phyloP scores from a whole-genome alignment of 2,329 filamentous ascomycete genomes.

The Cladosporium sp. region DNA sequence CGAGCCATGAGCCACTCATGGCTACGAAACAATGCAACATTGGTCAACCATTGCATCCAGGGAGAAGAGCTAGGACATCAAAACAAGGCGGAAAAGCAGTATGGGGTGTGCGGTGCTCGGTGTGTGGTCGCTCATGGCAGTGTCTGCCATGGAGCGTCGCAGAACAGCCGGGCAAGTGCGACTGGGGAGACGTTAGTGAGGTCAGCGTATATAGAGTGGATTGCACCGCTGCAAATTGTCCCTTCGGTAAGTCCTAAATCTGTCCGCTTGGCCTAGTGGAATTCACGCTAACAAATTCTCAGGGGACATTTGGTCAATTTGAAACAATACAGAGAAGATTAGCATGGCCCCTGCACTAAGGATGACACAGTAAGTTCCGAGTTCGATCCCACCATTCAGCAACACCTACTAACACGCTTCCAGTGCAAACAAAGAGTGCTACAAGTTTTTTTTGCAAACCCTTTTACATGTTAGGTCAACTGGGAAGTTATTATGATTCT shows the following conservation, averaged over 20 bases:
- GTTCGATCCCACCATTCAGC: no score
- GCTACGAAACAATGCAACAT: no score
- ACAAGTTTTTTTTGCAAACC: constrained; percentile 61
- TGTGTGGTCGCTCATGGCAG: not conserved
- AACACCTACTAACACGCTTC: not conserved
- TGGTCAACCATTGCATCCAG: not conserved
- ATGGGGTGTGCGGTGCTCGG: not conserved
- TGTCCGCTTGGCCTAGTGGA: not conserved
- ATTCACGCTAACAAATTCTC: constrained; percentile 2
- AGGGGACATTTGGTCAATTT: constrained; percentile 20
- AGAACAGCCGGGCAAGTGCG: not conserved
- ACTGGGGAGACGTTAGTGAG: not conserved
- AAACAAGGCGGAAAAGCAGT: not conserved
- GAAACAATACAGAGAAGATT: constrained; percentile 51
- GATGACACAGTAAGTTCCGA: constrained; percentile 67
- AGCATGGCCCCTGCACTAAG: constrained; percentile 73
- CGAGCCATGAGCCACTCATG: no score
- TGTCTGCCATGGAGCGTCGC: not conserved
- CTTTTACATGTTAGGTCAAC: not conserved
- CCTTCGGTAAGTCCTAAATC: constrained; percentile 4
- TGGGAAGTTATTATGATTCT: not conserved
- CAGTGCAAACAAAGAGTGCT: constrained; percentile 74
- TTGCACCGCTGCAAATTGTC: constrained; percentile 1
- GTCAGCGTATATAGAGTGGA: not conserved
- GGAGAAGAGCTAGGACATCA: not conserved